Evolutionary conservation across 352 stramenopile species (phyloP).

Genomic region (Phytopythium cucurbitacearum): DNA sequence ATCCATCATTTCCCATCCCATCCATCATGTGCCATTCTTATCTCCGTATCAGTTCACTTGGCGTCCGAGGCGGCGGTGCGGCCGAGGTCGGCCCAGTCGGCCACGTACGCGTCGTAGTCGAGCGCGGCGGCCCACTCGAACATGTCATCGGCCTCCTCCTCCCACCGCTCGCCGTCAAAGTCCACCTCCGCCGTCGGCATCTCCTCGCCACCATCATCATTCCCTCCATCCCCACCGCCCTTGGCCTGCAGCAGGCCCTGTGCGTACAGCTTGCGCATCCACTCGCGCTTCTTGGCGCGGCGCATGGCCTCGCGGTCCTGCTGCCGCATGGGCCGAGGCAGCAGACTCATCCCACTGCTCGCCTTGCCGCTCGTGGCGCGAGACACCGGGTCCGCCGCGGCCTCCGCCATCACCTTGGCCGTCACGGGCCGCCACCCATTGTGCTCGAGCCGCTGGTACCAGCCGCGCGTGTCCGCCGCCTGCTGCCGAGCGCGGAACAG

Average conservation of each 20-base stretch:
- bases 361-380: conserved; percentile 30
- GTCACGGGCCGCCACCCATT: conserved; percentile 90
- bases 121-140: conserved; percentile 62
- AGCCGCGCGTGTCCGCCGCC: conserved; percentile 52
- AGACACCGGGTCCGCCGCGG: conserved; percentile 51
- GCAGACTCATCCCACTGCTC: not conserved
- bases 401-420: conserved; percentile 65
- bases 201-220: conserved; percentile 11
- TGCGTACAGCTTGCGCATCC: conserved; percentile 79
- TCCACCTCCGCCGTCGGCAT: conserved; percentile 27
- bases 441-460: conserved; percentile 88
- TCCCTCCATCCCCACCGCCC: conserved; percentile 3
- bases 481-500: conserved; percentile 59
- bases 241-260: conserved; percentile 37
- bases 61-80: conserved; percentile 44
- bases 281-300: conserved; percentile 64
- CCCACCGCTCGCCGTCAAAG: conserved; percentile 63
- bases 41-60: not conserved
- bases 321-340: conserved; percentile 21
- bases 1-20: not conserved
- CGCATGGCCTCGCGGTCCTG: conserved; percentile 49
- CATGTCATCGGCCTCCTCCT: conserved; percentile 62
- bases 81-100: conserved; percentile 56
- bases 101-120: conserved; percentile 74
- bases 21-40: not conserved